These are phyloP conservation scores for Camellia sinensis DNA, from an alignment of 148 eudicot species.

Conservation along the genomic window DNA sequence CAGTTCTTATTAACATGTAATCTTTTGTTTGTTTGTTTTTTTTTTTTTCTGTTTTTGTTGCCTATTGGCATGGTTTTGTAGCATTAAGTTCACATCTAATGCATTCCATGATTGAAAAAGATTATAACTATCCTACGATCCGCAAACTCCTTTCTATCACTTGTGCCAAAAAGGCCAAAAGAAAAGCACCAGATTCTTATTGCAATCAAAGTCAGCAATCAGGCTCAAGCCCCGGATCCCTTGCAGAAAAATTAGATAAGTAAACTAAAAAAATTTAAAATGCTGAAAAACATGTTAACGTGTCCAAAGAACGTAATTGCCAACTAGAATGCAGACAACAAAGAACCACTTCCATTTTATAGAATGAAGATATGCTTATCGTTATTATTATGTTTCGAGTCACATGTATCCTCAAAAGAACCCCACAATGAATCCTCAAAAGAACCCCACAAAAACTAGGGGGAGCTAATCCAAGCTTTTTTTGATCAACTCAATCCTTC, in stretches of 20 bases:
- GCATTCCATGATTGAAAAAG: no score
- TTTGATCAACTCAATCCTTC: slow-evolving; percentile 14
- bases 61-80: neutral
- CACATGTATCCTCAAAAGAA: slow-evolving; percentile 12
- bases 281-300: neutral
- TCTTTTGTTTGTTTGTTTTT: neutral
- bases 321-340: neutral
- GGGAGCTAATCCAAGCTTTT: slow-evolving; percentile 16
- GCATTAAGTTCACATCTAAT: neutral
- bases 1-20: neutral
- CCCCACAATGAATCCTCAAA: slow-evolving; percentile 19
- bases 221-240: no score
- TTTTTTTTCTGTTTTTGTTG: neutral
- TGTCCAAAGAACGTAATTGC: neutral
- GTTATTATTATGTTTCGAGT: slow-evolving; percentile 2
- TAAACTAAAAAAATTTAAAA: no score
- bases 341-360: neutral
- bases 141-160: no score
- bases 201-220: no score
- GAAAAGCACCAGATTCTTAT: no score
- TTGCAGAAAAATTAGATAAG: no score
- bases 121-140: no score
- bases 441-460: slow-evolving; percentile 19
- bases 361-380: slow-evolving; percentile 5
- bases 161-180: no score